Percentiles rank a stretch among this genome's conserved stretches.
These are phyloP conservation scores for Aleurites moluccanus DNA, from an alignment of 441 rosid genomes.

Conservation along the genomic window DNA sequence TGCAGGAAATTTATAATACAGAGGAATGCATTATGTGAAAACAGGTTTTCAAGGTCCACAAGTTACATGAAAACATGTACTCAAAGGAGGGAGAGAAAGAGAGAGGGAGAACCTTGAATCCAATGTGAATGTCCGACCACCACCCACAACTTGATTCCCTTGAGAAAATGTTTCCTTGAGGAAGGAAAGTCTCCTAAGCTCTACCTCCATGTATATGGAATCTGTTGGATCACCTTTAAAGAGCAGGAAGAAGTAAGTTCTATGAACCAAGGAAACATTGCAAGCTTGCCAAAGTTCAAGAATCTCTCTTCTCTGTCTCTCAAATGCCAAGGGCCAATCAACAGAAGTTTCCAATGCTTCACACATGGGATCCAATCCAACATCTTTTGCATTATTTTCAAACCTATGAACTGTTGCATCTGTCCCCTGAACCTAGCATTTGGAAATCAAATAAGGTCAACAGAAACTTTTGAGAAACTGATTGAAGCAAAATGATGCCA, in stretches of 20 bases:
- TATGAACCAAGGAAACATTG: constrained; percentile 77
- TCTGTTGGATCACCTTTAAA: constrained; percentile 79
- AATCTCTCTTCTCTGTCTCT: constrained; percentile 54
- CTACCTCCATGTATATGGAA: constrained; percentile 83
- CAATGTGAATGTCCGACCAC: constrained; percentile 51
- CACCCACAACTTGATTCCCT: constrained; percentile 49
- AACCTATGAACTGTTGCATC: constrained; percentile 34
- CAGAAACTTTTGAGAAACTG: constrained; percentile 15
- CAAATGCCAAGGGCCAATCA: constrained; percentile 60
- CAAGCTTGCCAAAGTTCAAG: constrained; percentile 80
- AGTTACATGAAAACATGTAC: neutral
- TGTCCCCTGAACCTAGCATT: constrained; percentile 38
- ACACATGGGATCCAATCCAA: constrained; percentile 63
- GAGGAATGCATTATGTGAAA: neutral
- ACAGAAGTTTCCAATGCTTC: constrained; percentile 38
- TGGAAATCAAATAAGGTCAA: constrained; percentile 24
- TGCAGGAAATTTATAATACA: too few relatives aligned
- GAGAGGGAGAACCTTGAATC: constrained; percentile 63
- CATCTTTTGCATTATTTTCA: constrained; percentile 50
- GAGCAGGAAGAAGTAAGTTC: constrained; percentile 93
- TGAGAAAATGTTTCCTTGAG: constrained; percentile 68
- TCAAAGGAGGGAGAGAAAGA: neutral
- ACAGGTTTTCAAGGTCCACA: neutral
- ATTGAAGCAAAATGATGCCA: neutral
- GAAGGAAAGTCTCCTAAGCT: constrained; percentile 79